phyloP scores from a whole-genome alignment of 345 rosid species.

The Capsella bursapastoris region DNA sequence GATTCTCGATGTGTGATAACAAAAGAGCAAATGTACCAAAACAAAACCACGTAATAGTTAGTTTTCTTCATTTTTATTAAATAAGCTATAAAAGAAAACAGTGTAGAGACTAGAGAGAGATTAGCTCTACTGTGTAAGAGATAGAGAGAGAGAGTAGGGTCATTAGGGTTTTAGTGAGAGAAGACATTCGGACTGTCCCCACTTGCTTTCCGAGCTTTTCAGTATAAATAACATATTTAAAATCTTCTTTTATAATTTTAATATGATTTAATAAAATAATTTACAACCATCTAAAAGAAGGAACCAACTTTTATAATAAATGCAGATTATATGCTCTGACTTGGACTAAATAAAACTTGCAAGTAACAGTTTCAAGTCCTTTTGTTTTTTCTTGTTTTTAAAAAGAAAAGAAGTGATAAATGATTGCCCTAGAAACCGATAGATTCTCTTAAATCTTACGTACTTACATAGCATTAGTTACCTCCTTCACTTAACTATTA shows the following conservation, averaged over 20 bases:
- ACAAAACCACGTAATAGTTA: neutral
- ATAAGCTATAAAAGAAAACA: constrained; percentile 20
- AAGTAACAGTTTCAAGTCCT: constrained; percentile 44
- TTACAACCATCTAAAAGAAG: constrained; percentile 17
- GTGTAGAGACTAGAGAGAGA: constrained; percentile 29
- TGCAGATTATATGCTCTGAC: constrained; percentile 50
- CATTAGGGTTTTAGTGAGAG: constrained; percentile 42
- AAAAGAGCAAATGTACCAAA: constrained; percentile 21
- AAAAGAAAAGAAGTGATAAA: constrained; percentile 11
- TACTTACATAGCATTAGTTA: constrained; percentile 7
- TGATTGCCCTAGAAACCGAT: constrained; percentile 32
- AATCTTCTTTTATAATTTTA: neutral
- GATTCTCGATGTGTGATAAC: constrained; percentile 30
- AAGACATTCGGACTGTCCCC: constrained; percentile 59
- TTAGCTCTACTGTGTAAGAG: constrained; percentile 43
- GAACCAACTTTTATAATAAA: constrained; percentile 34
- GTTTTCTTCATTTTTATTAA: neutral
- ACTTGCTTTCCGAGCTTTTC: constrained; percentile 21
- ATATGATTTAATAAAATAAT: neutral
- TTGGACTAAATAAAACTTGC: constrained; percentile 53
- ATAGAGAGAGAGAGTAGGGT: constrained; percentile 43
- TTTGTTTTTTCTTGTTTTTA: constrained; percentile 7
- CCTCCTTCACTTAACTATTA: constrained; percentile 24
- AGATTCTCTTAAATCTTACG: constrained; percentile 23
- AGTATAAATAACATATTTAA: neutral